These are phyloP conservation scores for Neodidymelliopsis sp. DNA, from an alignment of 2,329 filamentous ascomycete species.

Conservation along the genomic window DNA sequence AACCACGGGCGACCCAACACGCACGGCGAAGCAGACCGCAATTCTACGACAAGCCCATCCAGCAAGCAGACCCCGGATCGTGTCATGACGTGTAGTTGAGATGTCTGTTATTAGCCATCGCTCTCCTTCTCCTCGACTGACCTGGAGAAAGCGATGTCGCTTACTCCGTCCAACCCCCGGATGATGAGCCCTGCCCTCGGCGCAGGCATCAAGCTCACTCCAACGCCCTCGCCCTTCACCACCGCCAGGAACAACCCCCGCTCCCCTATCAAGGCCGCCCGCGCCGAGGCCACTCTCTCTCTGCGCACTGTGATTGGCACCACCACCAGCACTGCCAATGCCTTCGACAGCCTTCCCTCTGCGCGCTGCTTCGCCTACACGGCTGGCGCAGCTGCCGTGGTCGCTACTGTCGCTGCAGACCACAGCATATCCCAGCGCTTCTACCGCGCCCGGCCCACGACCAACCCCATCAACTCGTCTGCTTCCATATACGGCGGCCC, in stretches of 20 bases:
- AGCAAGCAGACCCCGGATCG: slow-evolving; percentile 17
- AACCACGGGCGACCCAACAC: slow-evolving; percentile 17
- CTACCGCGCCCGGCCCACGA: slow-evolving; percentile 81
- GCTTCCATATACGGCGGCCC: slow-evolving; percentile 59
- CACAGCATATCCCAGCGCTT: slow-evolving; percentile 77
- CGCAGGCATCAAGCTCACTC: slow-evolving; percentile 61
- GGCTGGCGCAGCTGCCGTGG: slow-evolving; percentile 90
- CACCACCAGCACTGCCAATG: slow-evolving; percentile 82
- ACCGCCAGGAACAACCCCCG: slow-evolving; percentile 68
- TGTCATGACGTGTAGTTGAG: slow-evolving; percentile 39
- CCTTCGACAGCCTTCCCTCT: slow-evolving; percentile 80
- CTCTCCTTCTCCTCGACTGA: slow-evolving; percentile 35
- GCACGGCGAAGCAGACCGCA: background rate
- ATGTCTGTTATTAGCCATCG: slow-evolving; percentile 33
- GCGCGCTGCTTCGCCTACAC: slow-evolving; percentile 82
- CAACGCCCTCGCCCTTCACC: slow-evolving; percentile 69
- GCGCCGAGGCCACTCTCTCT: slow-evolving; percentile 63
- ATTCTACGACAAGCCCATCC: background rate
- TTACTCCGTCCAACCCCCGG: slow-evolving; percentile 51
- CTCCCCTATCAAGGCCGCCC: slow-evolving; percentile 65
- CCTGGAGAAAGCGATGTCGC: slow-evolving; percentile 47
- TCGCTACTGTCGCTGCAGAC: slow-evolving; percentile 78
- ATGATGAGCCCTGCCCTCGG: slow-evolving; percentile 52
- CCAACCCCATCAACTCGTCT: slow-evolving; percentile 71
- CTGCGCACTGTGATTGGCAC: slow-evolving; percentile 89